Percentiles rank a stretch among this genome's conserved stretches.
These are phyloP conservation scores for Capsicum baccatum DNA, from an alignment of 257 asterid genomes.

Conservation along the genomic window DNA sequence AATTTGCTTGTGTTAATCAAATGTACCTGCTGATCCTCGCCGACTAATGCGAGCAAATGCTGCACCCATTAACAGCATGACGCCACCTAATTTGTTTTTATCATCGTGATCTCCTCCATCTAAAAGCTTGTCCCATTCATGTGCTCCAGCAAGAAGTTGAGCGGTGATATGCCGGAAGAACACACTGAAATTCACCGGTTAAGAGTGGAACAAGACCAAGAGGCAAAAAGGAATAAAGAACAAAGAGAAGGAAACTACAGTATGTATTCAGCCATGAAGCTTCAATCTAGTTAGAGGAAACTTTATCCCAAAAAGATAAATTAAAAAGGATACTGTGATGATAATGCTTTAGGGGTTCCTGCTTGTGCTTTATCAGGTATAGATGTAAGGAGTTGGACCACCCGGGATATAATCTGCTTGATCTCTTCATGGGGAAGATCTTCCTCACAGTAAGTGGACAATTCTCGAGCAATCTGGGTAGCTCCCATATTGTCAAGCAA, in stretches of 20 bases:
- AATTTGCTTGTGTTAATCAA: slow-evolving; percentile 31
- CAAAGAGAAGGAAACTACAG: background rate
- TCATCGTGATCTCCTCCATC: slow-evolving; percentile 40
- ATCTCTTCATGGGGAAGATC: slow-evolving; percentile 56
- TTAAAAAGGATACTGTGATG: slow-evolving; percentile 78
- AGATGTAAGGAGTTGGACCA: slow-evolving; percentile 78
- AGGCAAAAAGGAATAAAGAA: slow-evolving; percentile 20
- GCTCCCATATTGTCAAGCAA: slow-evolving; percentile 76
- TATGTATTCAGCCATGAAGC: slow-evolving; percentile 7
- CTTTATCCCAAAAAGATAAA: slow-evolving; percentile 28
- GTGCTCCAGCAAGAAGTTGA: slow-evolving; percentile 76
- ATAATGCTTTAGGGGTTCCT: slow-evolving; percentile 69
- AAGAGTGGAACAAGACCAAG: slow-evolving; percentile 42
- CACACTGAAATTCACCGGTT: slow-evolving; percentile 57
- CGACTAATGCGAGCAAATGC: slow-evolving; percentile 81
- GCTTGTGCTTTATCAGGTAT: slow-evolving; percentile 92
- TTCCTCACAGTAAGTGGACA: slow-evolving; percentile 48
- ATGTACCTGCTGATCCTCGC: slow-evolving; percentile 88
- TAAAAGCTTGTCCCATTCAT: slow-evolving; percentile 63
- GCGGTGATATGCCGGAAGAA: slow-evolving; percentile 70
- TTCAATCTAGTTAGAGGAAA: slow-evolving; percentile 23
- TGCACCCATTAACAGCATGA: slow-evolving; percentile 70
- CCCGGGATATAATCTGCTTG: slow-evolving; percentile 57
- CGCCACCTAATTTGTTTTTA: slow-evolving; percentile 42
- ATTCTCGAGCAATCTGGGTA: slow-evolving; percentile 57